These are phyloP conservation scores for Saccharomycodes ludwigii DNA, from an alignment of 805 yeast genomes.

Conservation along the genomic window DNA sequence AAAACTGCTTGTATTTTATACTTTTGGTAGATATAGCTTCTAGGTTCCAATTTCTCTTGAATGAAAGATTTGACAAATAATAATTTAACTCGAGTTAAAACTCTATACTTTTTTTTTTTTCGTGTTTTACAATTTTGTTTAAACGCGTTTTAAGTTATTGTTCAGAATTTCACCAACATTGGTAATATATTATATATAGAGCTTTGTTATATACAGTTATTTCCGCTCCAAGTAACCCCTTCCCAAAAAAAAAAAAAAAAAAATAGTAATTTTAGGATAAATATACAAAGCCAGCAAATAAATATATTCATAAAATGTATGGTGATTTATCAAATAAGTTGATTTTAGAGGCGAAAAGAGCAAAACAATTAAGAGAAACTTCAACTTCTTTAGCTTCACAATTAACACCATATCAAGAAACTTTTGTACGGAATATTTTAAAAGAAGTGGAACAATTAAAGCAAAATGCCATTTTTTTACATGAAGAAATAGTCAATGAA, in stretches of 20 bases:
- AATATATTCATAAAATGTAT: slow-evolving; percentile 40
- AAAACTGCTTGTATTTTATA: too few relatives aligned
- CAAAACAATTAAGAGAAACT: slow-evolving; percentile 35
- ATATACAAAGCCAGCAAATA: neutral
- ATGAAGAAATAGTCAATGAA: slow-evolving; percentile 15
- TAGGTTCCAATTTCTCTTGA: too few relatives aligned
- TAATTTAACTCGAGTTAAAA: too few relatives aligned
- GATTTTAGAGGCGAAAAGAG: slow-evolving; percentile 73
- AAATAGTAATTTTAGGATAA: neutral
- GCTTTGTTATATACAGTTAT: too few relatives aligned
- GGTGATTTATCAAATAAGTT: slow-evolving; percentile 81
- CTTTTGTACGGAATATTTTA: slow-evolving; percentile 52
- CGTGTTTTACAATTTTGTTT: too few relatives aligned
- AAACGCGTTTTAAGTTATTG: too few relatives aligned
- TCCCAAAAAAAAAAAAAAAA: neutral
- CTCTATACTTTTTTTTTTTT: too few relatives aligned
- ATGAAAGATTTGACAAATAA: too few relatives aligned
- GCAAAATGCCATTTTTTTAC: slow-evolving; percentile 39
- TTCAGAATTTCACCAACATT: too few relatives aligned
- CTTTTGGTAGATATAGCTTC: too few relatives aligned
- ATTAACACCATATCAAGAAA: slow-evolving; percentile 48
- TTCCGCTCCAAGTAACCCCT: too few relatives aligned
- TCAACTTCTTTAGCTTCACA: slow-evolving; percentile 10
- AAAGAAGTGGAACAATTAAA: slow-evolving; percentile 61
- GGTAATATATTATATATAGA: too few relatives aligned